phyloP scores from a whole-genome alignment of 2,329 filamentous ascomycete species.

The Talaromyces amestolkiae region DNA sequence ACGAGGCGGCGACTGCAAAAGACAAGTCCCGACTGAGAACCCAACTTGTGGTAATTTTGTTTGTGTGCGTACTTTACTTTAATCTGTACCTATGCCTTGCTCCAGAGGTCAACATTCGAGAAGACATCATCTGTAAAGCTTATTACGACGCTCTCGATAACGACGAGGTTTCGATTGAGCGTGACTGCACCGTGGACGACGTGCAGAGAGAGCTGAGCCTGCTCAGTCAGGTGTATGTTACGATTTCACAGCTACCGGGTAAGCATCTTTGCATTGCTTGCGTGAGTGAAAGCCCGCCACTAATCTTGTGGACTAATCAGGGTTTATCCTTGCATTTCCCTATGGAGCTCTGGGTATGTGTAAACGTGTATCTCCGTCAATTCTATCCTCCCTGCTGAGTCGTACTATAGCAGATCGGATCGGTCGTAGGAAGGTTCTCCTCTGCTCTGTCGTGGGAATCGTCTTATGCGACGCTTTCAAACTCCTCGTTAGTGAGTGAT shows the following conservation, averaged over 20 bases:
- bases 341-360: slow-evolving; percentile 14
- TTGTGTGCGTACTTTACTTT: slow-evolving; percentile 13
- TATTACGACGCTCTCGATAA: slow-evolving; percentile 14
- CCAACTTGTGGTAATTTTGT: slow-evolving; percentile 12
- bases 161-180: background rate
- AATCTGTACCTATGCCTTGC: slow-evolving; percentile 13
- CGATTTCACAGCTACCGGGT: slow-evolving; percentile 16
- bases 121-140: slow-evolving; percentile 15
- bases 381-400: slow-evolving; percentile 5
- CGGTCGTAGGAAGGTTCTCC: slow-evolving; percentile 14
- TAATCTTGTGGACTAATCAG: slow-evolving; percentile 5
- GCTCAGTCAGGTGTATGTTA: slow-evolving; percentile 15
- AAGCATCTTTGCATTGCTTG: slow-evolving; percentile 7
- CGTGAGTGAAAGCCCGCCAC: background rate
- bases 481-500: slow-evolving; percentile 17
- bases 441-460: slow-evolving; percentile 14
- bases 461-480: slow-evolving; percentile 15
- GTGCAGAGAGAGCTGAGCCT: slow-evolving; percentile 15
- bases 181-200: slow-evolving; percentile 13
- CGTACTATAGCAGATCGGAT: slow-evolving; percentile 11
- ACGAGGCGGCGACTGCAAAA: slow-evolving; percentile 2
- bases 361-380: slow-evolving; percentile 3
- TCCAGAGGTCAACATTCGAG: slow-evolving; percentile 15
- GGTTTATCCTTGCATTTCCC: slow-evolving; percentile 11
- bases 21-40: slow-evolving; percentile 9